phyloP scores from a whole-genome alignment of 257 asterid species.

The Knoxia roxburghii region DNA sequence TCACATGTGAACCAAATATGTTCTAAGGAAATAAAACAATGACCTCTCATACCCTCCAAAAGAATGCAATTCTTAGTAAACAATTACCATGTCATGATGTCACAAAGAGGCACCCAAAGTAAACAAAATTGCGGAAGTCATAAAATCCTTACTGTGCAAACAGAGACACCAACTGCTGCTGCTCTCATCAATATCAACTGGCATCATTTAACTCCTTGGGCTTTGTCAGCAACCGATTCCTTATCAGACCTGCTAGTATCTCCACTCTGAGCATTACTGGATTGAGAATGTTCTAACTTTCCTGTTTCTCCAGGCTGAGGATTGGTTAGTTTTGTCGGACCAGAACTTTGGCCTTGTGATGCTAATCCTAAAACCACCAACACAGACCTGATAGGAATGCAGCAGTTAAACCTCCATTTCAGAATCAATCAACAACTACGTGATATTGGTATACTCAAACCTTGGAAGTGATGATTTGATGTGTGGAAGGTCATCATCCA shows the following conservation, averaged over 20 bases:
- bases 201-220: constrained; percentile 56
- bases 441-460: constrained; percentile 23
- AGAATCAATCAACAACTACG: constrained; percentile 2
- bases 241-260: constrained; percentile 51
- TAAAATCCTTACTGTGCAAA: constrained; percentile 7
- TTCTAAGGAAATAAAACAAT: background rate
- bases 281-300: constrained; percentile 13
- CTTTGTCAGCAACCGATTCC: constrained; percentile 48
- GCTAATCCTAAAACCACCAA: constrained; percentile 71
- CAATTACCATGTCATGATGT: background rate
- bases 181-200: constrained; percentile 21
- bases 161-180: background rate
- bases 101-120: background rate
- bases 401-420: constrained; percentile 6
- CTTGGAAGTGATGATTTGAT: constrained; percentile 87
- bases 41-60: background rate
- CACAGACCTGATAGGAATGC: constrained; percentile 48
- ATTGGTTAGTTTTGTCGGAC: constrained; percentile 32
- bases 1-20: background rate
- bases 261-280: constrained; percentile 34
- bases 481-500: constrained; percentile 36
- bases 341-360: constrained; percentile 53
- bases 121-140: background rate
- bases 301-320: constrained; percentile 16
- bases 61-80: background rate